Evolutionary conservation across 257 asterid genomes (phyloP), one percentile per base, ranked within the genome.

Genomic region (Solanum sejunctum): DNA sequence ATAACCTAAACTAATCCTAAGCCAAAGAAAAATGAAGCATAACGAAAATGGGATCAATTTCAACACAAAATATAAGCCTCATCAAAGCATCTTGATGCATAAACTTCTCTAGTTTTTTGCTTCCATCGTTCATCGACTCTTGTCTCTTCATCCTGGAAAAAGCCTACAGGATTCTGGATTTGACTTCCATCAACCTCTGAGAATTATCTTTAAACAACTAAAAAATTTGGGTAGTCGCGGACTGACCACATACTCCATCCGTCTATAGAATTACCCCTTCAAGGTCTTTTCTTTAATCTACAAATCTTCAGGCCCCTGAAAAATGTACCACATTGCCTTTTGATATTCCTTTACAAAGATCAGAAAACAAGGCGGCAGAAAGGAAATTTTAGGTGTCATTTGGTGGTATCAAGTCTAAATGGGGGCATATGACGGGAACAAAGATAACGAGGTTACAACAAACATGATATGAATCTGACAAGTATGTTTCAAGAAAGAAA

Each of bases 81-180:
- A 78, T 78, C 83, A 78, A 78, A 52, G 26, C 83, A 52, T 47
- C 83, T 78, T 78, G 83, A 78, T 78, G 83, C 83, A 52, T 51
- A 36, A 51, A 77, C 61, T 55, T 55, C 17, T 78, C 82, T 28
- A 52, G 28, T 26, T 51, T 70, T 78, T 10, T 78, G 64, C 83
- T 78, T 15, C 64, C 83, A 52, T 26, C 10, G 61, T 77, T 75
- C 26, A 16, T 8, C 26, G 26, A 77, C 82, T 26, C 47, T 51
- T 15, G 43, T 77, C 20, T 49, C 81, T 75, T 47, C 57, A 49
- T 23, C 15, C 82, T 77, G 47, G 16, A 13, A 21, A 49, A 11
- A 23, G 61, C 82, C 47, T 77, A 23, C 63, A 23, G 64, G 83
- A 70, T 80, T 80, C 69, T 52, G 18, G 83, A n/a, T 45, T 82